Conservation (phyloP, 2,329 filamentous ascomycete genomes). For the Decorospora gaudefroyi region DNA sequence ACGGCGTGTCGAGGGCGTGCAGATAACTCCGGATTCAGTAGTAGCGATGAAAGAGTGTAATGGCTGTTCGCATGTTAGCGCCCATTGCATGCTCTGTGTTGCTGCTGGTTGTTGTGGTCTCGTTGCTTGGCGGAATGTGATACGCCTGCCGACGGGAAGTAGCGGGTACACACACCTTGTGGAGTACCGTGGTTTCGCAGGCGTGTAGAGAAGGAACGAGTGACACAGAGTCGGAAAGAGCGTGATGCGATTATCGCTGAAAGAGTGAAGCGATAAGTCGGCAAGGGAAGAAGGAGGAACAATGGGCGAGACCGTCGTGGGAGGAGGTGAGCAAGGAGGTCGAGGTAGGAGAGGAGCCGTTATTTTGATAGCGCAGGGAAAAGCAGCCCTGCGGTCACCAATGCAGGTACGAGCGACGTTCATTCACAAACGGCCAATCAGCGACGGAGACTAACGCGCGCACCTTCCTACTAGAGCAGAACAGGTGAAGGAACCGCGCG, state of each 20-base stretch:
- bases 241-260: slow-evolving; percentile 59
- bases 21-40: slow-evolving; percentile 17
- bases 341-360: slow-evolving; percentile 19
- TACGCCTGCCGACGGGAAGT: slow-evolving; percentile 15
- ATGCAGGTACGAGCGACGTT: slow-evolving; percentile 19
- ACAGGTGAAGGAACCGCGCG: slow-evolving; percentile 9
- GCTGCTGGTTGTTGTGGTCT: slow-evolving; percentile 17
- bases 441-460: slow-evolving; percentile 1
- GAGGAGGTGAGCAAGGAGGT: slow-evolving; percentile 45
- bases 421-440: slow-evolving; percentile 12
- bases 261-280: slow-evolving; percentile 65
- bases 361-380: slow-evolving; percentile 30
- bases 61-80: slow-evolving; percentile 33
- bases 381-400: slow-evolving; percentile 21
- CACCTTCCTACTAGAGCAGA: slow-evolving; percentile 6
- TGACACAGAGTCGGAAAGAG: slow-evolving; percentile 43
- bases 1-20: slow-evolving; percentile 30
- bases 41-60: slow-evolving; percentile 36
- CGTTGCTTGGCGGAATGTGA: slow-evolving; percentile 27
- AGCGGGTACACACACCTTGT: slow-evolving; percentile 38
- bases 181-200: slow-evolving; percentile 20
- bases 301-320: slow-evolving; percentile 25
- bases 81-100: slow-evolving; percentile 4
- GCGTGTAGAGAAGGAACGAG: slow-evolving; percentile 25
- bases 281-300: slow-evolving; percentile 36